Base-by-base conservation (phyloP, 176 grass and related monocot genomes). In the Neostapfia colusana region DNA sequence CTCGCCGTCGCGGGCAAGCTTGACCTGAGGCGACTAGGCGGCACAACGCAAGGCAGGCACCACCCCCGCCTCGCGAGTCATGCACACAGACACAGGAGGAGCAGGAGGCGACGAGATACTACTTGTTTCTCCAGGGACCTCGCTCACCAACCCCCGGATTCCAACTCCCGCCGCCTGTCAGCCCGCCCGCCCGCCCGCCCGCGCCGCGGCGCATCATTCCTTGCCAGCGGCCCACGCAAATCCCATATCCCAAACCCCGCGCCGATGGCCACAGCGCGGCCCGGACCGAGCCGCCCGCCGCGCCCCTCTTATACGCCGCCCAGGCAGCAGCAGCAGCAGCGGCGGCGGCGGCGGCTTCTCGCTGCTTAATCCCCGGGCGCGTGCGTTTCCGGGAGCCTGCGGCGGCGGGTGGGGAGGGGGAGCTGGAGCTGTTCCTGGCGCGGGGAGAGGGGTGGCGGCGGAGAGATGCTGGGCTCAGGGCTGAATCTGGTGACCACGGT, bases 401-500 rank as follows among this genome's bases (percentile, higher is more conserved):
- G 54, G 48, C 8, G 20, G 66, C 25, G 45, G 53, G 55, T 7
- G 14, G 2, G 15, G 35, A 25, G 31, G 53, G 18, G n/a, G 13
- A 4, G 63, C n/a, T 58, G 38, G 74, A 44, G 27, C 45, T 46
- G 59, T 14, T 3, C 43, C 21, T 1, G 65, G 69, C n/a, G 40
- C 13, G 13, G 72, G n/a, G 77, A 18, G 56, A 50, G 56, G 48
- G 34, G 49, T 36, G 42, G 0, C 12, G 59, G 80, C 23, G 74
- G 34, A 21, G 70, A 75, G 83, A 97, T 94, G 95, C 81, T 92
- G 60, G 91, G 84, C 16, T 93, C 89, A 58, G 89, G 91, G 63
- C 79, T 98, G 85, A 93, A 98, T 83, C 89, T 98, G 65, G 95
- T 94, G 53, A 92, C 95, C 74, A 94, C 95, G 63, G 89, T 98